Conservation (phyloP, 2,329 filamentous ascomycete genomes). For the Sporothrix brasiliensis region DNA sequence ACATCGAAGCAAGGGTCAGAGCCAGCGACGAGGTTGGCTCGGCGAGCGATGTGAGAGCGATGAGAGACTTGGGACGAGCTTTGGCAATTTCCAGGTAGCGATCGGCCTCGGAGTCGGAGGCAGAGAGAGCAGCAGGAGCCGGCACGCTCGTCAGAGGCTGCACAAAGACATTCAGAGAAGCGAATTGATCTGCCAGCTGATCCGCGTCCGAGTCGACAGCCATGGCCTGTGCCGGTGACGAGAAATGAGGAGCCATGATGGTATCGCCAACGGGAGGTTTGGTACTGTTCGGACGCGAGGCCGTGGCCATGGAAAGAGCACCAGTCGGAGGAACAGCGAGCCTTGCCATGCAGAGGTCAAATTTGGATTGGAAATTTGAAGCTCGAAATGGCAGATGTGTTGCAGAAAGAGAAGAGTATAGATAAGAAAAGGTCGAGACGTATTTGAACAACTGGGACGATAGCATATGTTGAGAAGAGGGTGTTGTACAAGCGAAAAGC, state of each 20-base stretch:
- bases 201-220: neutral
- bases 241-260: neutral
- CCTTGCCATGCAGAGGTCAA: neutral
- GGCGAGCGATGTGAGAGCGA: conserved; percentile 4
- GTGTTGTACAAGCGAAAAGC: neutral
- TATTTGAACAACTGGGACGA: neutral
- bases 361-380: neutral
- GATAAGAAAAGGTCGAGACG: neutral
- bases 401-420: neutral
- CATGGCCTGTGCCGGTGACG: neutral
- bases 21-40: neutral
- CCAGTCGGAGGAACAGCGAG: neutral
- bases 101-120: neutral
- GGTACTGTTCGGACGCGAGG: neutral
- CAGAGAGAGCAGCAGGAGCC: neutral
- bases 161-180: neutral
- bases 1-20: conserved; percentile 1
- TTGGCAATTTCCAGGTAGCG: neutral
- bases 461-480: neutral
- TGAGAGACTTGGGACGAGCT: neutral
- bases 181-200: neutral
- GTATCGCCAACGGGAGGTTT: neutral
- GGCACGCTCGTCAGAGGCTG: neutral
- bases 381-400: neutral
- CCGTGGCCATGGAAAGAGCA: neutral